Evolutionary conservation across 371 early-diverging fungal species (phyloP).

Genomic region (Apophysomyces sp.): DNA sequence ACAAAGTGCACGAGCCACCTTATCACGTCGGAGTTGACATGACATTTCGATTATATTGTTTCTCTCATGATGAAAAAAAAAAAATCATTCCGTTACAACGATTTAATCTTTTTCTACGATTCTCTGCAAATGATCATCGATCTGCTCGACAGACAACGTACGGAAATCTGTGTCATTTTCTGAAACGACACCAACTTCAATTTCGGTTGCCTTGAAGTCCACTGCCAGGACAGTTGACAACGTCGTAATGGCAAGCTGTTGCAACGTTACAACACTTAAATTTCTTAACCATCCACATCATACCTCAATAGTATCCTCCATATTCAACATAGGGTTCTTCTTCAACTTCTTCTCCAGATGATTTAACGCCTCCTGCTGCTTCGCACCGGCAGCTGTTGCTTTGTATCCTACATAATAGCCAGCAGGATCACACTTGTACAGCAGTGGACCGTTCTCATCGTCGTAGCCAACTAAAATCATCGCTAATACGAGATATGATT

Average conservation of each 20-base stretch:
- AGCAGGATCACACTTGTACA: slow-evolving; percentile 98
- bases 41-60: no score
- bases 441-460: slow-evolving; percentile 93
- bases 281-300: background rate
- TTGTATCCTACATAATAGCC: slow-evolving; percentile 97
- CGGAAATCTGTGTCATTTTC: slow-evolving; percentile 78
- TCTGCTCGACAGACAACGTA: slow-evolving; percentile 77
- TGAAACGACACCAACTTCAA: slow-evolving; percentile 92
- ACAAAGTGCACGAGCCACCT: no score
- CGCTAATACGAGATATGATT: slow-evolving; percentile 45
- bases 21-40: no score
- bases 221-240: slow-evolving; percentile 88
- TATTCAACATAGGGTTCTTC: slow-evolving; percentile 75
- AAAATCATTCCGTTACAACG: no score
- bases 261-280: background rate
- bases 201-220: slow-evolving; percentile 93
- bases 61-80: no score
- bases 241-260: slow-evolving; percentile 90
- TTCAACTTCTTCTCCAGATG: slow-evolving; percentile 97
- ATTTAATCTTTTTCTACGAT: slow-evolving; percentile 84
- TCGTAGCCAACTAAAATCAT: slow-evolving; percentile 97
- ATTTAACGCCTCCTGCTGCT: slow-evolving; percentile 96
- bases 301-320: slow-evolving; percentile 93
- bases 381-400: slow-evolving; percentile 97
- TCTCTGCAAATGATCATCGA: slow-evolving; percentile 89